phyloP scores from a whole-genome alignment of 78 protist species.

The Chrysochromulina tobinii region DNA sequence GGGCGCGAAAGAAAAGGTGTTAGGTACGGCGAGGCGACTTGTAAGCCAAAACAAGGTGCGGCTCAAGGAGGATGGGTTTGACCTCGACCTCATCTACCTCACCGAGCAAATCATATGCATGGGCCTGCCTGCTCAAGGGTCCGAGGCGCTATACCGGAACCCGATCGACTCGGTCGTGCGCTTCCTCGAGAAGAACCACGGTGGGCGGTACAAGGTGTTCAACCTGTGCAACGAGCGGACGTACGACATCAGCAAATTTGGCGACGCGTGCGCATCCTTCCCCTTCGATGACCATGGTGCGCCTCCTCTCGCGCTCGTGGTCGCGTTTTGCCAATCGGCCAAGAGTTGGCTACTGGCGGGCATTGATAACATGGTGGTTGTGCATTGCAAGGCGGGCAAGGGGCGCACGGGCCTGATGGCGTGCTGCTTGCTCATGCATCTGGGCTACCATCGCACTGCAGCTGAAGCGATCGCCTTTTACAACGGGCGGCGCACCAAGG shows the following conservation, averaged over 20 bases:
- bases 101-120: no score
- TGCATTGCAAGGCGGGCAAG: conserved; percentile 86
- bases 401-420: conserved; percentile 69
- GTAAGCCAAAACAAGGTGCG: no score
- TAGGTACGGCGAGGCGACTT: no score
- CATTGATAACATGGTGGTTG: conserved; percentile 74
- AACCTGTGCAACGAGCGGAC: conserved; percentile 64
- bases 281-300: conserved; percentile 59
- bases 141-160: background rate
- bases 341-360: conserved; percentile 62
- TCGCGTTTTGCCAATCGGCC: background rate
- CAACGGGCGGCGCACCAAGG: background rate
- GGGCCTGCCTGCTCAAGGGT: no score
- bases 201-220: conserved; percentile 48
- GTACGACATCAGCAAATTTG: conserved; percentile 36
- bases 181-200: conserved; percentile 55
- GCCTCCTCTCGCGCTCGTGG: conserved; percentile 23
- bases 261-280: background rate
- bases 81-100: no score
- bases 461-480: background rate
- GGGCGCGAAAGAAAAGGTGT: no score
- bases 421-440: background rate
- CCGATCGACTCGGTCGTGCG: conserved; percentile 25
- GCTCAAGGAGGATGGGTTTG: no score
- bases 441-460: background rate